phyloP scores from a whole-genome alignment of 192 early-diverging fungal genomes.

The Coemansia sp. region DNA sequence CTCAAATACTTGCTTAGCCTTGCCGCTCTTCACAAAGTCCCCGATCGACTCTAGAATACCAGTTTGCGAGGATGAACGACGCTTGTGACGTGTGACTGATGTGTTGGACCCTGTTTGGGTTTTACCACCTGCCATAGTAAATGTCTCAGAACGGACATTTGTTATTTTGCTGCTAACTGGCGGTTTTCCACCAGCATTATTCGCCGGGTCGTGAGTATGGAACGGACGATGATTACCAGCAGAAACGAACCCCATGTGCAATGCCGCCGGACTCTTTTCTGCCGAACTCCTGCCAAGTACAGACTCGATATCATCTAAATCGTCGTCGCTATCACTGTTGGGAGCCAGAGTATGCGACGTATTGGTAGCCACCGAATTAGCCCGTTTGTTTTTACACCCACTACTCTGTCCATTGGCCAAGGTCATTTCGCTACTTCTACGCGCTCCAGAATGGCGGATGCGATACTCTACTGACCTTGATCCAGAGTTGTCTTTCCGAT shows the following conservation, averaged over 20 bases:
- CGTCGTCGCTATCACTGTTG: slow-evolving; percentile 4
- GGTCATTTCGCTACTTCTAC: neutral
- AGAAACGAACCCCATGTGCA: neutral
- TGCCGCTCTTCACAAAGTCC: slow-evolving; percentile 38
- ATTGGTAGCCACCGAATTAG: neutral
- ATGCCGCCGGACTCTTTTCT: neutral
- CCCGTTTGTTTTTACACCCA: neutral
- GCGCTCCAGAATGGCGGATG: neutral
- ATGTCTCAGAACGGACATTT: neutral
- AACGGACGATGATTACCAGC: neutral
- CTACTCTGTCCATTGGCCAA: neutral
- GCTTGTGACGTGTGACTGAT: slow-evolving; percentile 2
- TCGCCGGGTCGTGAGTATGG: neutral
- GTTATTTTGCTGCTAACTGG: neutral
- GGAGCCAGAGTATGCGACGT: neutral
- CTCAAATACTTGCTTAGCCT: slow-evolving; percentile 37
- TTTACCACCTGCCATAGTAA: neutral
- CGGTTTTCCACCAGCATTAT: neutral
- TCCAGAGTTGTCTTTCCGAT: neutral
- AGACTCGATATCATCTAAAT: neutral
- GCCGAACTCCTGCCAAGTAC: neutral
- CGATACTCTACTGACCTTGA: neutral
- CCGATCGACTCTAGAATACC: slow-evolving; percentile 38
- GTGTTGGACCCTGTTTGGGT: neutral
- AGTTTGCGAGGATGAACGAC: slow-evolving; percentile 20